phyloP scores from a whole-genome alignment of 2,329 filamentous ascomycete genomes.

The Dryadomyces quercivorus region DNA sequence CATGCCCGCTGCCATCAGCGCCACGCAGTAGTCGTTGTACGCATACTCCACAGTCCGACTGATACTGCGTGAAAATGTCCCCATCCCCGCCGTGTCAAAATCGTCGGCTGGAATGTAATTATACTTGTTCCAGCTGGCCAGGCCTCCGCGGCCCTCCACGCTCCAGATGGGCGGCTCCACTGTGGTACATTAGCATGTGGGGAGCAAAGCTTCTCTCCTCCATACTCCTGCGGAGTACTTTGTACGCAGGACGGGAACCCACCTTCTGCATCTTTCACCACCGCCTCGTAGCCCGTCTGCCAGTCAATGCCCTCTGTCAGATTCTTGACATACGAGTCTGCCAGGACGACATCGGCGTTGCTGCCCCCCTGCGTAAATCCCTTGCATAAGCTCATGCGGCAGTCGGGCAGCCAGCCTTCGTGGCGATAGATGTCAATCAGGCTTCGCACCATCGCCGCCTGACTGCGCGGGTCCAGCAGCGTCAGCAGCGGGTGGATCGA shows the following conservation, averaged over 20 bases:
- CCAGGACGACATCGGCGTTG: constrained; percentile 55
- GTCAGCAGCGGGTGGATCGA: constrained; percentile 56
- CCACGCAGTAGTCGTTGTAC: constrained; percentile 65
- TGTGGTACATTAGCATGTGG: constrained; percentile 14
- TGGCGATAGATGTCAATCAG: constrained; percentile 55
- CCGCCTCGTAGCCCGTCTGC: constrained; percentile 57
- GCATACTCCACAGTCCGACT: constrained; percentile 69
- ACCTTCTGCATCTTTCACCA: constrained; percentile 59
- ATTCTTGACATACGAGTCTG: constrained; percentile 42
- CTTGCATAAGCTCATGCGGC: constrained; percentile 54
- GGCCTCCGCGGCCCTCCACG: constrained; percentile 57
- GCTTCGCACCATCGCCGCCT: constrained; percentile 54
- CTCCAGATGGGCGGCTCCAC: constrained; percentile 58
- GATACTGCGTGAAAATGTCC: constrained; percentile 56
- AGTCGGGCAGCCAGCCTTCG: constrained; percentile 56
- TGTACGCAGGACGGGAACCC: constrained; percentile 28
- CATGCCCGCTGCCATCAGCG: constrained; percentile 45
- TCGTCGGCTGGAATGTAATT: constrained; percentile 63
- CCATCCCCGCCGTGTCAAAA: constrained; percentile 48
- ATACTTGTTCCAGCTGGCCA: constrained; percentile 56
- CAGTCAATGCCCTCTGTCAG: constrained; percentile 50
- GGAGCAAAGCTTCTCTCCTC: no score
- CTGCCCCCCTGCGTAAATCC: constrained; percentile 58
- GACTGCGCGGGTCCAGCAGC: constrained; percentile 48
- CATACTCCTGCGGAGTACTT: no score